Percentiles rank a stretch among this genome's conserved stretches.
phyloP scores from a whole-genome alignment of 805 yeast species.

The Jamesozyma rosinii region DNA sequence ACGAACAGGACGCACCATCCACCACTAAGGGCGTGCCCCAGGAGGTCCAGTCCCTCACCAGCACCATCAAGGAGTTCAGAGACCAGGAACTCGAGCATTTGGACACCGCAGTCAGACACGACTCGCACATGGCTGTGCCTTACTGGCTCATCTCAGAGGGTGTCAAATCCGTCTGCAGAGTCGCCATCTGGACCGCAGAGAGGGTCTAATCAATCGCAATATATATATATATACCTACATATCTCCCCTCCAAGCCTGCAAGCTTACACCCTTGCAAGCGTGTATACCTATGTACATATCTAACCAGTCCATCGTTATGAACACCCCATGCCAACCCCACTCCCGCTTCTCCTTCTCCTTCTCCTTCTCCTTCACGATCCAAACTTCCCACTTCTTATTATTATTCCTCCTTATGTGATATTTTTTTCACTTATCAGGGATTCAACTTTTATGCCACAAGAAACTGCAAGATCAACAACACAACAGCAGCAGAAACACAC shows the following conservation, averaged over 20 bases:
- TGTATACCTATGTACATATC: no score
- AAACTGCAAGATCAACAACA: background rate
- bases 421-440: background rate
- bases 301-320: no score
- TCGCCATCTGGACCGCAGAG: constrained; percentile 90
- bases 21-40: constrained; percentile 25
- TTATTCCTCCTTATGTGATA: no score
- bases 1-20: constrained; percentile 16
- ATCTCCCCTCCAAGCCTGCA: no score
- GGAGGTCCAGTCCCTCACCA: constrained; percentile 51
- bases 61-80: constrained; percentile 63
- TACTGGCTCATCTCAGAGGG: constrained; percentile 81
- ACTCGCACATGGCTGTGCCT: constrained; percentile 88
- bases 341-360: background rate
- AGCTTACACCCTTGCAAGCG: background rate
- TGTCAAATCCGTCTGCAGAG: constrained; percentile 71
- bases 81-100: constrained; percentile 94
- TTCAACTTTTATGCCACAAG: background rate
- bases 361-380: no score
- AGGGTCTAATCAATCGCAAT: constrained; percentile 41
- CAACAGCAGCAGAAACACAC: background rate
- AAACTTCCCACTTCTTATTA: no score
- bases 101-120: constrained; percentile 86
- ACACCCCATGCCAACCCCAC: no score
- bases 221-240: background rate